Evolutionary conservation across 306 rosid species (phyloP).

Genomic region (Neltuma alba): DNA sequence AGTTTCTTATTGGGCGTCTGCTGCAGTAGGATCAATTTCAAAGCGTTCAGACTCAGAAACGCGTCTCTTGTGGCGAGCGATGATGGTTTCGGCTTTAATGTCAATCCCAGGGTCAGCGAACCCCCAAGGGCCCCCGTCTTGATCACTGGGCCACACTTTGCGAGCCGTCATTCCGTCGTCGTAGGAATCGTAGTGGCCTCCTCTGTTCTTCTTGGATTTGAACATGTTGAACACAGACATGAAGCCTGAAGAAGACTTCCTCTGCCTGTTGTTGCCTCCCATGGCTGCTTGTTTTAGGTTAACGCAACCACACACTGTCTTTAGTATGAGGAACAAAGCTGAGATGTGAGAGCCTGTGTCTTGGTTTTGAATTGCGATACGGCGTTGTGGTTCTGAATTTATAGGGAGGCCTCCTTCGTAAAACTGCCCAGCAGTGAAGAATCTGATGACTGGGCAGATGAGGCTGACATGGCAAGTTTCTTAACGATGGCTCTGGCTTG

Average conservation of each 20-base stretch:
- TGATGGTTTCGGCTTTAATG: slow-evolving; percentile 53
- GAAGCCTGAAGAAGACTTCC: slow-evolving; percentile 40
- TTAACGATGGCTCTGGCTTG: not conserved
- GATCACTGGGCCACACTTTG: slow-evolving; percentile 61
- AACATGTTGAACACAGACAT: slow-evolving; percentile 51
- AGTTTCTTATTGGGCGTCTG: not conserved
- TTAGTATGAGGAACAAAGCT: not conserved
- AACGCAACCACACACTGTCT: not conserved
- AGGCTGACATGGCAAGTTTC: not conserved
- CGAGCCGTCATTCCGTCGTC: slow-evolving; percentile 12
- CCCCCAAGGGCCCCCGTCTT: slow-evolving; percentile 50
- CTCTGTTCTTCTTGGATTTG: slow-evolving; percentile 45
- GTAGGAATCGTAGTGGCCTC: slow-evolving; percentile 7
- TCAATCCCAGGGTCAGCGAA: slow-evolving; percentile 69
- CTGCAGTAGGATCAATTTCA: slow-evolving; percentile 29
- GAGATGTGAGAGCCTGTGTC: not conserved
- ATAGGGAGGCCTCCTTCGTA: slow-evolving; percentile 19
- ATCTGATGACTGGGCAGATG: slow-evolving; percentile 11
- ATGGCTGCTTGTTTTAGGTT: too few relatives aligned
- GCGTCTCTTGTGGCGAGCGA: slow-evolving; percentile 41
- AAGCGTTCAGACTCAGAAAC: slow-evolving; percentile 31
- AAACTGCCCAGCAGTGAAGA: not conserved
- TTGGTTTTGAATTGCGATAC: not conserved
- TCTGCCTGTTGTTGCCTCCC: slow-evolving; percentile 44
- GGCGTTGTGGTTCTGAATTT: slow-evolving; percentile 31